These are phyloP conservation scores for Peribolospora baueri DNA, from an alignment of 768 basidiomycete genomes.

Conservation along the genomic window DNA sequence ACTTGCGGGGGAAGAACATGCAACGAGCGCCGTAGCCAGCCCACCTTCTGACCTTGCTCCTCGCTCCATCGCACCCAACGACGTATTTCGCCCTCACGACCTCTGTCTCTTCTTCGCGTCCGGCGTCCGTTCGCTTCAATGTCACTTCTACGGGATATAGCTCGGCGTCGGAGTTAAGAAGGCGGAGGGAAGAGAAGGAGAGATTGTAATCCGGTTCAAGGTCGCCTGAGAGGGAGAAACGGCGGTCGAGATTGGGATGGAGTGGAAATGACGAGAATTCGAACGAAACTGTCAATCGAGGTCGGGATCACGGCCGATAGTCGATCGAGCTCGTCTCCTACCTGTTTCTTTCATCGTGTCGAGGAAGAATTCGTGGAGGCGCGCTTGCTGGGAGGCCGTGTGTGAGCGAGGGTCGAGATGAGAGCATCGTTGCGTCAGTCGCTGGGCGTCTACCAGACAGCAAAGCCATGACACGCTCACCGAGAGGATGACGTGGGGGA, in stretches of 20 bases:
- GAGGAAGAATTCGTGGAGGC: background rate
- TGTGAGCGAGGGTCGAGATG: background rate
- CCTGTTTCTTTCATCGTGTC: background rate
- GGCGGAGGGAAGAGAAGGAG: no score
- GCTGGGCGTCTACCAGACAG: no score
- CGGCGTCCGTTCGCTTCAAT: background rate
- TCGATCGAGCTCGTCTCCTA: background rate
- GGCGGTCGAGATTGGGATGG: background rate
- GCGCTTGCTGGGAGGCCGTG: background rate
- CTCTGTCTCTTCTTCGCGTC: background rate
- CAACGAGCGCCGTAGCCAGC: background rate
- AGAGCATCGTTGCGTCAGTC: no score
- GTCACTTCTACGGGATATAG: background rate
- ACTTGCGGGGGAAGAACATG: no score
- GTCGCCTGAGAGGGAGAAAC: background rate
- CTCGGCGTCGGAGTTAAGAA: background rate
- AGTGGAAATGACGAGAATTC: background rate
- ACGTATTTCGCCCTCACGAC: background rate
- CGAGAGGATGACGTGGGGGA: background rate
- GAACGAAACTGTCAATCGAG: background rate
- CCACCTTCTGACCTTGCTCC: background rate
- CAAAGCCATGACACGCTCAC: no score
- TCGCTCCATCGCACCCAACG: background rate
- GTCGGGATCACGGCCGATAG: background rate
- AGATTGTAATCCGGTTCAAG: background rate